phyloP scores from a whole-genome alignment of 768 basidiomycete species.

The Naganishia antarctica region DNA sequence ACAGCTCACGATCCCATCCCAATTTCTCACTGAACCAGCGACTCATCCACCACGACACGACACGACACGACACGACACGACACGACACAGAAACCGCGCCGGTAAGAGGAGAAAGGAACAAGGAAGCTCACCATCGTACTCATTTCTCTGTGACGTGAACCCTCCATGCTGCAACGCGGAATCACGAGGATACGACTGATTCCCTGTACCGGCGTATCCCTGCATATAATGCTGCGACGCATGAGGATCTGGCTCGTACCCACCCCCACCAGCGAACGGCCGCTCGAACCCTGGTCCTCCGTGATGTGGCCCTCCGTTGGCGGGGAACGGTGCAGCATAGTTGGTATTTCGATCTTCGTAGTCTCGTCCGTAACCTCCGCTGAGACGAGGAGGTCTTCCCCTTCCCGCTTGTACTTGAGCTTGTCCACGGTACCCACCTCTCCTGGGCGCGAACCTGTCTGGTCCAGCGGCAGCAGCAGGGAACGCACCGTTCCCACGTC shows the following conservation, averaged over 20 bases:
- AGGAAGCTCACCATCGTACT: neutral
- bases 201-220: neutral
- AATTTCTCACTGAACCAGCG: no score
- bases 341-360: no score
- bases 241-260: no score
- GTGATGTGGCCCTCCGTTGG: no score
- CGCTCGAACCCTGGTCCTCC: no score
- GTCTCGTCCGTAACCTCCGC: neutral
- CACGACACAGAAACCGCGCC: neutral
- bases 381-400: neutral
- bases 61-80: neutral
- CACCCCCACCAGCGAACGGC: no score
- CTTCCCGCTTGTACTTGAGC: neutral
- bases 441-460: neutral
- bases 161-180: neutral
- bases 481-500: neutral
- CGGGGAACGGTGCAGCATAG: no score
- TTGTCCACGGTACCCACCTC: conserved; percentile 20
- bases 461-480: neutral
- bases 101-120: neutral
- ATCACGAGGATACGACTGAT: neutral
- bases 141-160: neutral
- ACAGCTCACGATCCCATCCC: no score
- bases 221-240: no score
- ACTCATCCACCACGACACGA: no score